Evolutionary conservation across 805 yeast species (phyloP).

Genomic region (Cyberlindnera mrakii): DNA sequence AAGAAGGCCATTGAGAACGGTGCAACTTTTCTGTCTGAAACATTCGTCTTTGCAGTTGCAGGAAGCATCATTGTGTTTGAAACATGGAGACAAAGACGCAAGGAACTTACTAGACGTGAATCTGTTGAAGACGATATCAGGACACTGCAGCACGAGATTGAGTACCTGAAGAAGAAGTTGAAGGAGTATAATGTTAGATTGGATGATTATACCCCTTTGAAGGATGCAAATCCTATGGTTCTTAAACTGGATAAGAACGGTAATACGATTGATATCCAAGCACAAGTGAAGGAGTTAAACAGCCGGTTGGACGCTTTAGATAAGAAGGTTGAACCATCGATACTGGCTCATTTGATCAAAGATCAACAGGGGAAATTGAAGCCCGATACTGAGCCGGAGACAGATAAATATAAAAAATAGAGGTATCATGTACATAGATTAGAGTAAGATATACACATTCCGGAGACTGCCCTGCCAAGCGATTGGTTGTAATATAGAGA

Average conservation of each 20-base stretch:
- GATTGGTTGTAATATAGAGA: too few relatives aligned
- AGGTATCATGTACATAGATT: too few relatives aligned
- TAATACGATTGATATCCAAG: slow-evolving; percentile 10
- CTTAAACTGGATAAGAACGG: slow-evolving; percentile 30
- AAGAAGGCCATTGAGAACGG: slow-evolving; percentile 78
- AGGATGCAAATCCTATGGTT: slow-evolving; percentile 38
- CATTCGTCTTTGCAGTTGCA: slow-evolving; percentile 74
- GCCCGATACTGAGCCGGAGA: not conserved
- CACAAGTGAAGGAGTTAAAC: slow-evolving; percentile 6
- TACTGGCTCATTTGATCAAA: not conserved
- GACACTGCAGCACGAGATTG: slow-evolving; percentile 65
- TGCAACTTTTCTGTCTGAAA: slow-evolving; percentile 71
- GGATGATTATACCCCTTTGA: slow-evolving; percentile 46
- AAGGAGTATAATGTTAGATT: slow-evolving; percentile 33
- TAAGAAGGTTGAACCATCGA: slow-evolving; percentile 2
- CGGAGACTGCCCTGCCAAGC: too few relatives aligned
- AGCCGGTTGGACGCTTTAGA: slow-evolving; percentile 7
- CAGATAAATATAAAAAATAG: too few relatives aligned
- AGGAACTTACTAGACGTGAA: slow-evolving; percentile 56
- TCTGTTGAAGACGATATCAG: slow-evolving; percentile 67
- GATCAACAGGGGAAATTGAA: not conserved
- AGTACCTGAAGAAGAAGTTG: slow-evolving; percentile 44
- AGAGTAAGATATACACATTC: too few relatives aligned
- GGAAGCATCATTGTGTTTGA: slow-evolving; percentile 72
- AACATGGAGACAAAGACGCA: slow-evolving; percentile 58